phyloP scores from a whole-genome alignment of 2,329 filamentous ascomycete species.

The Gnomoniopsis smithogilvyi region DNA sequence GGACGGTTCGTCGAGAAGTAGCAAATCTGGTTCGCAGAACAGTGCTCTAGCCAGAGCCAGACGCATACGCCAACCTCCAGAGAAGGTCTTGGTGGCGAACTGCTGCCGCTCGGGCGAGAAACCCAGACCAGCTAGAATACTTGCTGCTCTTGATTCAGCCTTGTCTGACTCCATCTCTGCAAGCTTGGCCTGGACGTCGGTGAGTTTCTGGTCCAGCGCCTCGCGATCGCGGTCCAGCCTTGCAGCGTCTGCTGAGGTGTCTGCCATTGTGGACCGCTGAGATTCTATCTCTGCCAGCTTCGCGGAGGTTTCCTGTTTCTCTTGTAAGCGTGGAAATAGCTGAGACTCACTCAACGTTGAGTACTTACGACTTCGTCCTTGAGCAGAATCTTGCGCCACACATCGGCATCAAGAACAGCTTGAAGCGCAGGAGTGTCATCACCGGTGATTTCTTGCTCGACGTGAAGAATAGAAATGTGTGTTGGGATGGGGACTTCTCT shows the following conservation, averaged over 20 bases:
- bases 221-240: slow-evolving; percentile 85
- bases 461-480: slow-evolving; percentile 97
- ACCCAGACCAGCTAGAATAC: slow-evolving; percentile 92
- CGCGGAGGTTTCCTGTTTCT: slow-evolving; percentile 67
- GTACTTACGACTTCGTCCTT: slow-evolving; percentile 74
- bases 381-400: slow-evolving; percentile 95
- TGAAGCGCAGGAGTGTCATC: slow-evolving; percentile 95
- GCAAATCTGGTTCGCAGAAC: slow-evolving; percentile 94
- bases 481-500: slow-evolving; percentile 94
- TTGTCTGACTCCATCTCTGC: slow-evolving; percentile 99
- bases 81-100: slow-evolving; percentile 94
- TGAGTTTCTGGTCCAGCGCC: slow-evolving; percentile 83
- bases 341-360: neutral
- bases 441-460: slow-evolving; percentile 96
- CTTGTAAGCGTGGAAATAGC: slow-evolving; percentile 28
- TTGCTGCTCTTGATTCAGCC: slow-evolving; percentile 90
- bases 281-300: slow-evolving; percentile 75
- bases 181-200: slow-evolving; percentile 87
- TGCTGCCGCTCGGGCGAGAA: slow-evolving; percentile 94
- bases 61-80: slow-evolving; percentile 99
- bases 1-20: slow-evolving; percentile 97
- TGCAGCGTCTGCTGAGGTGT: slow-evolving; percentile 86
- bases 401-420: slow-evolving; percentile 93
- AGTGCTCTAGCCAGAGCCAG: slow-evolving; percentile 89
- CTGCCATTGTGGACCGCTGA: slow-evolving; percentile 76